Conservation (phyloP, 2,329 filamentous ascomycete genomes). For the Fonsecaea multimorphosa region DNA sequence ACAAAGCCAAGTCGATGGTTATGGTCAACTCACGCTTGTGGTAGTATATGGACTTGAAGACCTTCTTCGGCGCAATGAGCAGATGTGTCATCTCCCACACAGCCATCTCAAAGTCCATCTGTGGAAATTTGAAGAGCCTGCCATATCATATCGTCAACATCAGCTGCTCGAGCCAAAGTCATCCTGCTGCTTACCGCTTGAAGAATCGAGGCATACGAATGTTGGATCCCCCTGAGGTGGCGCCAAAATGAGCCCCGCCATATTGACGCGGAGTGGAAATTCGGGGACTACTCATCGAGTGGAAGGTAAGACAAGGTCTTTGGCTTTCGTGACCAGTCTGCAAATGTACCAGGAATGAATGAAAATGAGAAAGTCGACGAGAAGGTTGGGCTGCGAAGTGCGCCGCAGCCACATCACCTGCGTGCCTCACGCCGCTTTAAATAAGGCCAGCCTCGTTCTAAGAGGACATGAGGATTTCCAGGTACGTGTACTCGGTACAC, state of each 20-base stretch:
- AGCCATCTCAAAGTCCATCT: slow-evolving; percentile 77
- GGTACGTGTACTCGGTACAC: too few species aligned
- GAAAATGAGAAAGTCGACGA: not conserved
- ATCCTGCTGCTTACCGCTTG: slow-evolving; percentile 56
- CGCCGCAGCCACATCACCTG: not conserved
- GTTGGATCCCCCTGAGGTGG: slow-evolving; percentile 56
- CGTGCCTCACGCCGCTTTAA: not conserved
- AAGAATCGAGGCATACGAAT: slow-evolving; percentile 71
- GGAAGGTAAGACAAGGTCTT: not conserved
- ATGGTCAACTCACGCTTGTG: slow-evolving; percentile 58
- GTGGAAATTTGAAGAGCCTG: slow-evolving; percentile 72
- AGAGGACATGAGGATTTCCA: too few species aligned
- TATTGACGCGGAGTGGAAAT: slow-evolving; percentile 66
- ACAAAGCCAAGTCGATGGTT: not conserved
- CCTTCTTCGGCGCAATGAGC: slow-evolving; percentile 72
- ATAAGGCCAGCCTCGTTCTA: slow-evolving; percentile 6
- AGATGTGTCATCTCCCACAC: slow-evolving; percentile 75
- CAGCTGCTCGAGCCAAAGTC: slow-evolving; percentile 17
- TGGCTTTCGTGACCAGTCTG: not conserved
- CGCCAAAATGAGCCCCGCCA: slow-evolving; percentile 59
- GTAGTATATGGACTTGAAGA: slow-evolving; percentile 73
- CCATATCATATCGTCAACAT: slow-evolving; percentile 24
- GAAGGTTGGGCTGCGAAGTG: not conserved
- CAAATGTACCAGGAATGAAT: not conserved
- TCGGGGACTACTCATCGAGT: slow-evolving; percentile 56